phyloP scores from a whole-genome alignment of 768 basidiomycete species.

The Macrocybe gigantea region DNA sequence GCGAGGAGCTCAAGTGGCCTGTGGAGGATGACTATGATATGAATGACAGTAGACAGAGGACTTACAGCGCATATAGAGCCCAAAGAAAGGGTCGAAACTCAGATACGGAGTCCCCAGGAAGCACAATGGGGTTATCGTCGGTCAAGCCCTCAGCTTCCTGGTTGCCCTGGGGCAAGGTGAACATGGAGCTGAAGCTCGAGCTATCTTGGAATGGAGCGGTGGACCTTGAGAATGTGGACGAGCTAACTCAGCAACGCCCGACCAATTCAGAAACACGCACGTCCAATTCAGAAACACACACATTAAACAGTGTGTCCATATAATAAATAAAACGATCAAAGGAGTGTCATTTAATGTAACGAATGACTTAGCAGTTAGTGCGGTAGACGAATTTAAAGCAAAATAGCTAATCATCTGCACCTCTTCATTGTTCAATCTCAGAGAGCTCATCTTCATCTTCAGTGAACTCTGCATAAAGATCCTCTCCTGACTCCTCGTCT shows the following conservation, averaged over 20 bases:
- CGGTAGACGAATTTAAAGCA: too few species aligned
- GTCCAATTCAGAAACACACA: slow-evolving; percentile 22
- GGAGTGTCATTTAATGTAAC: too few species aligned
- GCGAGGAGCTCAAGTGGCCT: slow-evolving; percentile 69
- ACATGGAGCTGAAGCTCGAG: slow-evolving; percentile 62
- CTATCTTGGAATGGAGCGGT: slow-evolving; percentile 54
- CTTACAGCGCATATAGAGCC: slow-evolving; percentile 73
- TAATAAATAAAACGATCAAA: too few species aligned
- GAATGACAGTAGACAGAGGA: background rate
- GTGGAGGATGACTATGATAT: slow-evolving; percentile 2
- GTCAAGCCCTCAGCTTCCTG: slow-evolving; percentile 49
- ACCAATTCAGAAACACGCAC: too few species aligned
- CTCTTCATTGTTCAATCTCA: too few species aligned
- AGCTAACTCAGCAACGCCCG: slow-evolving; percentile 5
- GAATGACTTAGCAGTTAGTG: too few species aligned
- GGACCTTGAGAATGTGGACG: slow-evolving; percentile 34
- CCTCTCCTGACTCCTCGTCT: too few species aligned
- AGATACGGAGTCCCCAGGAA: slow-evolving; percentile 53
- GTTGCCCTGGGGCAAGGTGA: slow-evolving; percentile 58
- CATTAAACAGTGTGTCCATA: slow-evolving; percentile 66
- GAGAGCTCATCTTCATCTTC: too few species aligned
- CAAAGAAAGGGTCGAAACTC: slow-evolving; percentile 74
- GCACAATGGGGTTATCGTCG: slow-evolving; percentile 59
- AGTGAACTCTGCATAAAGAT: too few species aligned
- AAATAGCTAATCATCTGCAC: too few species aligned